Conservation (phyloP, 1,284 basidiomycete species). For the Melampsora occidentalis region DNA sequence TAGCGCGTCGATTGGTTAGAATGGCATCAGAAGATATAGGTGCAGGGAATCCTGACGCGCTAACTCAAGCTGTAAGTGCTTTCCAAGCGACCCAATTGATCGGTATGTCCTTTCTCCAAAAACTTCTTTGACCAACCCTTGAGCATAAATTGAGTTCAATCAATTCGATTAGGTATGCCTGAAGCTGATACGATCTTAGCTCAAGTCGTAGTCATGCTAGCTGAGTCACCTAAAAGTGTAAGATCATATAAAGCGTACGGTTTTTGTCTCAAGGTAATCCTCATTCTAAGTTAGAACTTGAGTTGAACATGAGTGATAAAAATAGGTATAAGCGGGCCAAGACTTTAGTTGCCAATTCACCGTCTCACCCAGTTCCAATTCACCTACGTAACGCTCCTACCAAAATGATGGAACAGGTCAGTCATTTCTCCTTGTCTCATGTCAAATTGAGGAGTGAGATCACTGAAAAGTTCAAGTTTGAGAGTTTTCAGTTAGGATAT, state of each 20-base stretch:
- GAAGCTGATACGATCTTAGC: conserved; percentile 58
- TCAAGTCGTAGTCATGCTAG: conserved; percentile 75
- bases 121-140: neutral
- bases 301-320: neutral
- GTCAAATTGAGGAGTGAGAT: neutral
- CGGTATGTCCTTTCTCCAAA: conserved; percentile 64
- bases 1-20: conserved; percentile 67
- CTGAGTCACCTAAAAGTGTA: conserved; percentile 78
- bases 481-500: conserved; percentile 49
- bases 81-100: conserved; percentile 75
- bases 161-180: conserved; percentile 51
- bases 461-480: neutral
- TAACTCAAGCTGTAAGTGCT: conserved; percentile 67
- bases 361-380: conserved; percentile 67
- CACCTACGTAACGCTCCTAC: conserved; percentile 85
- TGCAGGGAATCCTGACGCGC: conserved; percentile 61
- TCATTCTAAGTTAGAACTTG: conserved; percentile 20
- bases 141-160: conserved; percentile 56
- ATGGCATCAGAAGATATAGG: conserved; percentile 83
- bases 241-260: conserved; percentile 73
- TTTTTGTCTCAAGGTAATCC: conserved; percentile 44
- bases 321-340: conserved; percentile 59
- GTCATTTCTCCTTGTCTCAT: conserved; percentile 68
- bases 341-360: conserved; percentile 55
- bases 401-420: conserved; percentile 72